Evolutionary conservation across 139 green algal species (phyloP).

Genomic region (Gonium pectorale): DNA sequence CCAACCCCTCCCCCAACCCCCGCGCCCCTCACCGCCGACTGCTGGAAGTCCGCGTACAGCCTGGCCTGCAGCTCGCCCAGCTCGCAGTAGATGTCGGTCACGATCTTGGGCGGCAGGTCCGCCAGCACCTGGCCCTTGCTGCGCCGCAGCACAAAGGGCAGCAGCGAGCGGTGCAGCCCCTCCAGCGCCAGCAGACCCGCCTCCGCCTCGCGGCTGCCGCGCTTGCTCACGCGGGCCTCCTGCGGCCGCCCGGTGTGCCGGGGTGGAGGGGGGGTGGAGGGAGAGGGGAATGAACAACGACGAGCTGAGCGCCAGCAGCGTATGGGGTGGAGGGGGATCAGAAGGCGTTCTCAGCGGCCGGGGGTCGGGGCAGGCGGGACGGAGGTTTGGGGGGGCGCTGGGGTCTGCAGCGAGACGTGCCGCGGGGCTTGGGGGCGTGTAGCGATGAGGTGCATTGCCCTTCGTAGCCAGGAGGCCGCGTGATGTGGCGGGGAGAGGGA

Average conservation of each 20-base stretch:
- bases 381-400: too few relatives aligned
- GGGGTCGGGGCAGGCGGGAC: too few relatives aligned
- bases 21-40: constrained; percentile 42
- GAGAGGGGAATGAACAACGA: background rate
- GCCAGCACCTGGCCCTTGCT: constrained; percentile 91
- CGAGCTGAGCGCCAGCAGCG: too few relatives aligned
- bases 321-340: too few relatives aligned
- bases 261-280: background rate
- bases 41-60: constrained; percentile 90
- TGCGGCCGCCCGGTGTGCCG: too few relatives aligned
- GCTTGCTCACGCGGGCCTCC: constrained; percentile 62
- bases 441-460: too few relatives aligned
- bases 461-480: too few relatives aligned
- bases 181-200: constrained; percentile 88
- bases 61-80: constrained; percentile 82
- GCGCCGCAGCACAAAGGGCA: constrained; percentile 95
- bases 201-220: constrained; percentile 76
- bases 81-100: constrained; percentile 91
- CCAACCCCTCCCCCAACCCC: background rate
- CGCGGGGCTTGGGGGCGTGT: too few relatives aligned
- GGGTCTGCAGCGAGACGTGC: too few relatives aligned
- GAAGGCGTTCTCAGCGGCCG: too few relatives aligned
- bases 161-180: constrained; percentile 88
- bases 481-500: too few relatives aligned
- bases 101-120: constrained; percentile 93